Conservation (phyloP, 2,329 filamentous ascomycete species). For the Fusarium nisikadoi region DNA sequence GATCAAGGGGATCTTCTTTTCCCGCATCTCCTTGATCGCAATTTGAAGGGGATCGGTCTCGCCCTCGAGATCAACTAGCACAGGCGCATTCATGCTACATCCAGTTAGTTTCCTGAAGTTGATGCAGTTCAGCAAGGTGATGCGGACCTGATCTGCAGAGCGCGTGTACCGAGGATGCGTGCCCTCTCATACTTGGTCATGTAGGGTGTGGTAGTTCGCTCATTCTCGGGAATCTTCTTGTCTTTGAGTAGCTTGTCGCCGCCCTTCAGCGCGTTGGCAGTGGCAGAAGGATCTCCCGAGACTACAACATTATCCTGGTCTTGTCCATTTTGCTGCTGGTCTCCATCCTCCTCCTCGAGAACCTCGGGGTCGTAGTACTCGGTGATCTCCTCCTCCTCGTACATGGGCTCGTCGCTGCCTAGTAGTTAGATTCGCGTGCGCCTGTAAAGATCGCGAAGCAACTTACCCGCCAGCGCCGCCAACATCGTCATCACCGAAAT, state of each 20-base stretch:
- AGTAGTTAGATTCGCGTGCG: conserved; percentile 41
- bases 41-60: conserved; percentile 98
- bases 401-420: conserved; percentile 74
- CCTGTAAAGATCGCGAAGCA: neutral
- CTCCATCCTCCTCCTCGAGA: conserved; percentile 62
- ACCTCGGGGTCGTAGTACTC: conserved; percentile 68
- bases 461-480: conserved; percentile 68
- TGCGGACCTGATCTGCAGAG: conserved; percentile 90
- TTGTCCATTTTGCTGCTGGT: conserved; percentile 62
- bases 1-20: conserved; percentile 98
- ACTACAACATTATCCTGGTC: conserved; percentile 70
- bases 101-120: conserved; percentile 15
- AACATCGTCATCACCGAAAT: conserved; percentile 75
- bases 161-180: conserved; percentile 90
- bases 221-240: conserved; percentile 90
- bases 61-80: conserved; percentile 94
- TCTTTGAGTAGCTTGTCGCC: conserved; percentile 71
- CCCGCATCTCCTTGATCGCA: conserved; percentile 94
- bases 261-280: conserved; percentile 64
- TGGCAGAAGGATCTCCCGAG: conserved; percentile 70
- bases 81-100: conserved; percentile 92
- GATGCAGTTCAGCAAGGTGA: neutral
- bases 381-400: conserved; percentile 74
- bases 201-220: conserved; percentile 93
- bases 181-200: conserved; percentile 99